Base-by-base conservation (phyloP, 306 rosid species). In the Cucumis hystrix region DNA sequence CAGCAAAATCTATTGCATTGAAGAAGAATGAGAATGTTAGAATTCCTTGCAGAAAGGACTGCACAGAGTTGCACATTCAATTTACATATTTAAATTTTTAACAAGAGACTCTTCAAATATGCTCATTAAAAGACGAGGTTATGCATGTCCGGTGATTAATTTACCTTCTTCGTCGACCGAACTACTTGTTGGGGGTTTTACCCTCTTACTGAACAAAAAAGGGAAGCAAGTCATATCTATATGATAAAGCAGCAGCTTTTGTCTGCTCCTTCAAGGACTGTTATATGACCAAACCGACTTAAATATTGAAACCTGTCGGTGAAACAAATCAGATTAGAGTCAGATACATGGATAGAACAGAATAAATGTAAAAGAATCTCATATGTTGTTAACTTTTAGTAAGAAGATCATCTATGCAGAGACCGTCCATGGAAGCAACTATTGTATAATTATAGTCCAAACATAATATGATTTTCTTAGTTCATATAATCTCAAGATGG, bases 161-260 rank as follows among this genome's bases (percentile, higher is more conserved):
- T 78, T 84, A 94, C 98, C 98, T 74, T 87, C 89, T 40, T 81
- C 91, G 14, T 65, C 69, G 25, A 75, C 85, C 57, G 56, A 84
- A 69, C 78, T 79, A 47, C 57, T 80, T 10, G 79, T 78, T 41
- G 89, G 55, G 80, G 82, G 47, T 11, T 64, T 30, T n/a, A 8
- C 73, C 77, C 75, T 86, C 86, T 81, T 85, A 63, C 89, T 10
- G 78, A 79, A 81, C 51, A 75, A 84, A 87, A 59, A 85, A 74
- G 95, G 83, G 63, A 94, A 87, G 82, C 95, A 94, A 71, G 82
- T 68, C 98, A 94, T 94, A 37, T 77, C 80, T 80, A 80, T 72
- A 76, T 45, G 78, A 62, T 28, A 70, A 67, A 55, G 62, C 74
- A 35, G 73, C 30, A 78, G 66, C 79, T 69, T 9, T 64, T 80